phyloP scores from a whole-genome alignment of 202 grass and related monocot genomes.

The Eragrostis tef region DNA sequence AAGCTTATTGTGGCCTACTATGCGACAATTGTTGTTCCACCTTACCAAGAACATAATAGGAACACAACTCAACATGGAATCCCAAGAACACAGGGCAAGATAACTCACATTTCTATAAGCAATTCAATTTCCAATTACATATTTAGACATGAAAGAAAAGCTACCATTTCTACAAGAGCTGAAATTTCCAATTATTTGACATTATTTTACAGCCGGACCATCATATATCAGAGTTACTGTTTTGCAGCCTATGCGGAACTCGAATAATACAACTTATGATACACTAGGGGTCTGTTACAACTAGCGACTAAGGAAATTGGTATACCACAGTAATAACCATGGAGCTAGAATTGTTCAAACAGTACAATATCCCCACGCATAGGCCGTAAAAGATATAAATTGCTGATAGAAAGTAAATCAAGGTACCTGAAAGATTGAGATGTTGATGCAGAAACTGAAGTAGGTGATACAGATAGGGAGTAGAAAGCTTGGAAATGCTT shows the following conservation, averaged over 20 bases:
- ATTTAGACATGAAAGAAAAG: background rate
- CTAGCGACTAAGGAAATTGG: background rate
- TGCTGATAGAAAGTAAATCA: conserved; percentile 20
- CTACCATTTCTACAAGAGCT: background rate
- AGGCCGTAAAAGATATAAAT: background rate
- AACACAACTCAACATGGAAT: background rate
- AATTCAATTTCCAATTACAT: background rate
- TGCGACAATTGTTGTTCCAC: background rate
- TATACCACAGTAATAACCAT: background rate
- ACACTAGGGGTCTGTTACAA: background rate
- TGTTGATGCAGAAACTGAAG: conserved; percentile 5
- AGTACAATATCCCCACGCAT: background rate
- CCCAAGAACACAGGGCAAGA: background rate
- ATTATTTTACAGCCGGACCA: background rate
- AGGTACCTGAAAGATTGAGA: background rate
- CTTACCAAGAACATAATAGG: background rate
- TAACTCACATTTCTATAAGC: background rate
- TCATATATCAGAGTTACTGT: background rate
- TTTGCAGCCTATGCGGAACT: background rate
- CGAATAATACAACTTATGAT: background rate
- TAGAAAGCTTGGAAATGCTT: background rate
- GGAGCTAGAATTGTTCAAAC: background rate
- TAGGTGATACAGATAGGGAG: background rate
- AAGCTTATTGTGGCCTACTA: background rate
- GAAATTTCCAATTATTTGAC: background rate